A percentile compares a stretch with the other conserved stretches of the same genome.
Conservation (phyloP, 1,139 yeast genomes). For the Suhomyces taliae region DNA sequence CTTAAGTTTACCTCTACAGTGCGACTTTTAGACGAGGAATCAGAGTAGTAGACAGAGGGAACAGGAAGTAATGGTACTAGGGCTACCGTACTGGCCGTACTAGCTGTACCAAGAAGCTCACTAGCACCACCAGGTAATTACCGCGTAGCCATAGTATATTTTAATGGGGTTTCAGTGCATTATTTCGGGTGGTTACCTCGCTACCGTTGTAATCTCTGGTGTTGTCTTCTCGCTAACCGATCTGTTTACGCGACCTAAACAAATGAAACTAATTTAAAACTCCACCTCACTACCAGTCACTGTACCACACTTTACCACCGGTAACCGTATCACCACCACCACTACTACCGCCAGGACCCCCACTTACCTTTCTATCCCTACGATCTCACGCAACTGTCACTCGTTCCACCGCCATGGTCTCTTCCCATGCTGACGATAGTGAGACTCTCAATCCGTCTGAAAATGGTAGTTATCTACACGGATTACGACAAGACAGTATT, state of each 20-base stretch:
- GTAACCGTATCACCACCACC: neutral
- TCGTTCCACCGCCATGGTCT: neutral
- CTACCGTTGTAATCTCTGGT: too few relatives aligned
- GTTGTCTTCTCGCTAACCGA: too few relatives aligned
- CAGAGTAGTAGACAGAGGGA: too few relatives aligned
- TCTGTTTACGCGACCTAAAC: neutral
- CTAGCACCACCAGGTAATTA: too few relatives aligned
- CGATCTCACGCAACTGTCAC: neutral
- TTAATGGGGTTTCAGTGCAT: too few relatives aligned
- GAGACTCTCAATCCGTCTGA: slow-evolving; percentile 7
- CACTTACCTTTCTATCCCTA: neutral
- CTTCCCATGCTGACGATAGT: slow-evolving; percentile 6
- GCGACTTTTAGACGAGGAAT: too few relatives aligned
- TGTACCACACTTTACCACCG: neutral
- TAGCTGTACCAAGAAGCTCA: too few relatives aligned
- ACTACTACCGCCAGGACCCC: neutral
- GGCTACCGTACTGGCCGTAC: too few relatives aligned
- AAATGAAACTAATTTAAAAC: neutral
- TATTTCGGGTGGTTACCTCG: too few relatives aligned
- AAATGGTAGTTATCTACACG: slow-evolving; percentile 1
- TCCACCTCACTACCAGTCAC: neutral
- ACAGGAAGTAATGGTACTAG: too few relatives aligned
- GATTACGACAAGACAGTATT: neutral
- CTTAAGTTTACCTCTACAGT: too few relatives aligned
- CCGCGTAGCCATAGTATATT: too few relatives aligned